Conservation (phyloP, 371 early-diverging fungal genomes). For the Choanephora cucurbitarum region DNA sequence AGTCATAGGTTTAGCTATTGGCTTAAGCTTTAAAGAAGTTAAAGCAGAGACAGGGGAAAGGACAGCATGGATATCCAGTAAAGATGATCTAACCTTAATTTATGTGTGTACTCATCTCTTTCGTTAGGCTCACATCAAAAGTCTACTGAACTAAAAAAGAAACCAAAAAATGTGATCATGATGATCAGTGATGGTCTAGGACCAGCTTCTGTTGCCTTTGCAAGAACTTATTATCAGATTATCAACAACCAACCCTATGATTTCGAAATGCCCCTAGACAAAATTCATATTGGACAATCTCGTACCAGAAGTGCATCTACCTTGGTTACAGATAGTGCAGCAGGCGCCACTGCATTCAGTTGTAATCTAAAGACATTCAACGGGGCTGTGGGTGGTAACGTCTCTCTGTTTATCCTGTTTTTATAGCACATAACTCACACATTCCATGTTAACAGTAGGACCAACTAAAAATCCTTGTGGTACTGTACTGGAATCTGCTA, state of each 20-base stretch:
- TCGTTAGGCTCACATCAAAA: neutral
- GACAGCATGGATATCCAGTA: neutral
- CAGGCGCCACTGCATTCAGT: conserved; percentile 94
- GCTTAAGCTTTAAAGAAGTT: neutral
- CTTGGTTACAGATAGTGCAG: conserved; percentile 93
- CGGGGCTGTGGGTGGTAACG: conserved; percentile 78
- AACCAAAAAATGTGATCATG: conserved; percentile 77
- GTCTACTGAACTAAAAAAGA: neutral
- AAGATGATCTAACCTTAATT: neutral
- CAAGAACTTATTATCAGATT: conserved; percentile 73
- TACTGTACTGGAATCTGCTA: conserved; percentile 94
- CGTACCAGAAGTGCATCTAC: conserved; percentile 82
- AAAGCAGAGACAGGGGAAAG: neutral
- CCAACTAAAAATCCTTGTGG: conserved; percentile 76
- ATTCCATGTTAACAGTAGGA: conserved; percentile 44
- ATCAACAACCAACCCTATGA: conserved; percentile 47
- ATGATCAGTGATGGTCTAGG: conserved; percentile 95
- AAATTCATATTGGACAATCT: conserved; percentile 83
- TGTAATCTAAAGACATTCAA: conserved; percentile 88
- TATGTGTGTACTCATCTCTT: neutral
- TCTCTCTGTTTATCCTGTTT: conserved; percentile 1
- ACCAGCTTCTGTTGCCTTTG: conserved; percentile 92
- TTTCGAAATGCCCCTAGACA: conserved; percentile 70
- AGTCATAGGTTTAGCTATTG: conserved; percentile 15
- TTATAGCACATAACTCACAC: neutral